A percentile compares a stretch with the other conserved stretches of the same genome.
Conservation (phyloP, 345 rosid species). For the Iberis pinnata region DNA sequence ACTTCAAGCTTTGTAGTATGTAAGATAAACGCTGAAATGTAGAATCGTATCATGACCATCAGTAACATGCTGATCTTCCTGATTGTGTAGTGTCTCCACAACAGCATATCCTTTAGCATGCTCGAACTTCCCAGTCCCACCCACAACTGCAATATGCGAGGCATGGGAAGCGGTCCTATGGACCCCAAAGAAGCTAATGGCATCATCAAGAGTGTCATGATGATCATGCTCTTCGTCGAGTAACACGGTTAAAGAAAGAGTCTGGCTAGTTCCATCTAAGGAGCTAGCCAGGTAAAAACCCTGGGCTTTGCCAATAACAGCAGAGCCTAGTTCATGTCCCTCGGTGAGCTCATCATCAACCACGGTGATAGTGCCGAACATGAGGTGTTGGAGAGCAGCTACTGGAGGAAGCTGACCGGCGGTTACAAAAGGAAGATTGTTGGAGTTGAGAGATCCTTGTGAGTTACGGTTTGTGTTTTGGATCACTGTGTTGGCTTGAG, state of each 20-base stretch:
- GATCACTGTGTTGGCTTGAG: constrained; percentile 49
- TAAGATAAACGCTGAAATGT: constrained; percentile 55
- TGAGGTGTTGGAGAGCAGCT: constrained; percentile 59
- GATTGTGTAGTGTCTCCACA: background rate
- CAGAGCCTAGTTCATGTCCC: constrained; percentile 69
- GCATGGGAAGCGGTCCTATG: constrained; percentile 54
- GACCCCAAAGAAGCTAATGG: constrained; percentile 42
- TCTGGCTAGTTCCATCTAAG: constrained; percentile 78
- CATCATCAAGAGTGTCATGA: constrained; percentile 13
- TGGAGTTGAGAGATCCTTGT: constrained; percentile 34
- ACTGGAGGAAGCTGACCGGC: constrained; percentile 76
- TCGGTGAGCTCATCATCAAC: constrained; percentile 80
- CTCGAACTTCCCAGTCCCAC: background rate
- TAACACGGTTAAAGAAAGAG: constrained; percentile 13
- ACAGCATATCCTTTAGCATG: background rate
- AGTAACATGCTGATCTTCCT: constrained; percentile 9
- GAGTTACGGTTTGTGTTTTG: constrained; percentile 59
- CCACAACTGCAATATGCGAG: background rate
- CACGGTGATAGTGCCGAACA: constrained; percentile 81
- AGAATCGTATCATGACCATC: constrained; percentile 75
- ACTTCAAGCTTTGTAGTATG: constrained; percentile 26
- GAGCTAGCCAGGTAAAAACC: constrained; percentile 14
- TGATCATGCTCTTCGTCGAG: background rate
- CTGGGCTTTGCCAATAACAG: background rate
- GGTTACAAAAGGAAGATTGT: constrained; percentile 69